phyloP scores from a whole-genome alignment of 306 rosid genomes.

The Cotoneaster glaucophyllus region DNA sequence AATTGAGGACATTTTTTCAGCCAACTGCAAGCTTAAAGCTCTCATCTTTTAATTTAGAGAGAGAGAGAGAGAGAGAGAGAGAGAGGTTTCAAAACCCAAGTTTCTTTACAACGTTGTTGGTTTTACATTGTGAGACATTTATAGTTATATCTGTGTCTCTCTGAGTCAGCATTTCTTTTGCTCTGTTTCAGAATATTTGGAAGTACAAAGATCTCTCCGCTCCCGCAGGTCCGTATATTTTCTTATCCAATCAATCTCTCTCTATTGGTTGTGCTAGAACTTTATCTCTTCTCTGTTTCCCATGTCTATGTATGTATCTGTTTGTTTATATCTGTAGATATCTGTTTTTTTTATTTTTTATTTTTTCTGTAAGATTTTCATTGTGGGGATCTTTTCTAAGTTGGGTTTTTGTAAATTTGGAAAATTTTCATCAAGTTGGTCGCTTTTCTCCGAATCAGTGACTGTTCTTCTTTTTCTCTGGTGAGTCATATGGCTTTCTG shows the following conservation, averaged over 20 bases:
- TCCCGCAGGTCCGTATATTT: neutral
- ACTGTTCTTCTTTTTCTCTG: neutral
- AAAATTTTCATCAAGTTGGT: neutral
- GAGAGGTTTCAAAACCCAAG: neutral
- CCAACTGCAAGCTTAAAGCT: neutral
- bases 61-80: neutral
- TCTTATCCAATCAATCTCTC: neutral
- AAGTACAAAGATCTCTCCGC: neutral
- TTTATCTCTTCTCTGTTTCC: neutral
- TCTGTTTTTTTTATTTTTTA: neutral
- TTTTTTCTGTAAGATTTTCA: neutral
- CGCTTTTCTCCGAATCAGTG: neutral
- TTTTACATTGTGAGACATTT: neutral
- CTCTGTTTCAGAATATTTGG: neutral
- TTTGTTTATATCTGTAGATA: neutral
- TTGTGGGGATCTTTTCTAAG: neutral
- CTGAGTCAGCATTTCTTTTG: conserved; percentile 4
- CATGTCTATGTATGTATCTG: neutral
- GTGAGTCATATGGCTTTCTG: neutral
- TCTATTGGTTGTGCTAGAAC: neutral
- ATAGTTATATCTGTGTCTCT: no score
- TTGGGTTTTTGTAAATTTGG: neutral
- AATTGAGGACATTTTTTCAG: neutral
- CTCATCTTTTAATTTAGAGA: neutral
- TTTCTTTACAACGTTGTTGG: neutral